Base-by-base conservation (phyloP, 768 basidiomycete species). In the Amanita pallidorosea region DNA sequence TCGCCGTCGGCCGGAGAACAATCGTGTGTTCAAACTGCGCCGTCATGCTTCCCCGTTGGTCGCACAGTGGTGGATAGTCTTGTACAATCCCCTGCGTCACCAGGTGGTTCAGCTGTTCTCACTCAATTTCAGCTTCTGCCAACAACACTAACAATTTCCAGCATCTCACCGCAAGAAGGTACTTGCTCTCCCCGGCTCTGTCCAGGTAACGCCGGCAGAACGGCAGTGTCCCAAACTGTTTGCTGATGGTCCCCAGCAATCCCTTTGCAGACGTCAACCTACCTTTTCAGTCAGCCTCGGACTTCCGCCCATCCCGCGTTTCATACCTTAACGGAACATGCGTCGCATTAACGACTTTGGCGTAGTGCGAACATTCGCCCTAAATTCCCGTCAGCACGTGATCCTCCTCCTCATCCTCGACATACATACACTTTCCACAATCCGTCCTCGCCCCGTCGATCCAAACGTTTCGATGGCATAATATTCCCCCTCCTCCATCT, bases 401-500 rank as follows among this genome's bases (percentile, higher is more conserved):
- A 18, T 18, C 27, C 35, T 37, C 45, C 41, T n/a, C 27, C 12
- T 20, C 7, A 20, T 33, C 53, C 47, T 15, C 46, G 12, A 61
- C 70, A 58, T 57, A 89, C 90, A 54, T 57, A 89, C 90, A 54
- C 75, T 76, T 60, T 98, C 95, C 13, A 89, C 74, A 18, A 96
- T 89, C 22, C 80, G 74, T 7, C 94, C 96, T 37, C 85, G 75
- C 13, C 96, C 95, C 0, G 95, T 98, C n/a, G 88, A 89, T 9
- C 96, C 96, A 64, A 99, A 99, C 1, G 96, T 99, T 67, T 99
- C 96, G 51, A 99, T 95, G 7, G 96, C 96, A 64, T 90, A 99
- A 63, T 98, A 97, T 60, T 98, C 96, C 36, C 94, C 96, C 67
- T 99, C 96, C 62, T 98, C 96, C 96, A 99, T 99, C 69, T 90